Evolutionary conservation across 345 rosid genomes (phyloP).

Genomic region (Excoecaria cochinchinensis): DNA sequence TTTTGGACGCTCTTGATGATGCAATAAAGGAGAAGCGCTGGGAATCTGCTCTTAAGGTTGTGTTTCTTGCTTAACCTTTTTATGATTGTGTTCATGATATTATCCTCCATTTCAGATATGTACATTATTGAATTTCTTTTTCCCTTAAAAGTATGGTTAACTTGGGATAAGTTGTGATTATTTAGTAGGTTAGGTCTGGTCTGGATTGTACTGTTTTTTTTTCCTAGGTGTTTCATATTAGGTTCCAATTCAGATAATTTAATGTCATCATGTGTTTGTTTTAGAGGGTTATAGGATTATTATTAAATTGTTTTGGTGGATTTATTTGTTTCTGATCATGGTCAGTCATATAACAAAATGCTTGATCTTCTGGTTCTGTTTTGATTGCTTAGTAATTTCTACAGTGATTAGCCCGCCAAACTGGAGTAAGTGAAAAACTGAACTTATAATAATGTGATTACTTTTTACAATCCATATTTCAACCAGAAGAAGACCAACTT

Average conservation of each 20-base stretch:
- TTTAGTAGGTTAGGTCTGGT: not conserved
- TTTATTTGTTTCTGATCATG: not conserved
- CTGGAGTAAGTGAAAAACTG: not conserved
- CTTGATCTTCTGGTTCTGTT: not conserved
- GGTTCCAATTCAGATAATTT: not conserved
- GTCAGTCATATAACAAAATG: not conserved
- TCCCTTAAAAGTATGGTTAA: not conserved
- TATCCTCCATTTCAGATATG: not conserved
- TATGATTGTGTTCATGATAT: not conserved
- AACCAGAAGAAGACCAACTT: not conserved
- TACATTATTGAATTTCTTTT: not conserved
- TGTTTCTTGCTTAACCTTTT: not conserved
- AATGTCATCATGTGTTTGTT: not conserved
- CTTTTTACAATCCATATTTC: not conserved
- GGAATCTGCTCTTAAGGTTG: conserved; percentile 71
- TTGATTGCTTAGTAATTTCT: not conserved
- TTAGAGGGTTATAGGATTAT: not conserved
- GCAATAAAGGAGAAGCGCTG: conserved; percentile 57
- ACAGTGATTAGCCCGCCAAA: not conserved
- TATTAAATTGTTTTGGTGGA: not conserved
- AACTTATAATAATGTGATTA: not conserved
- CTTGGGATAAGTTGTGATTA: not conserved
- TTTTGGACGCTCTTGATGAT: conserved; percentile 81
- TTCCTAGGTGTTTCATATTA: not conserved
- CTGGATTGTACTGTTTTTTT: not conserved